phyloP scores from a whole-genome alignment of 768 basidiomycete genomes.

The Leccinum disarticulatum region DNA sequence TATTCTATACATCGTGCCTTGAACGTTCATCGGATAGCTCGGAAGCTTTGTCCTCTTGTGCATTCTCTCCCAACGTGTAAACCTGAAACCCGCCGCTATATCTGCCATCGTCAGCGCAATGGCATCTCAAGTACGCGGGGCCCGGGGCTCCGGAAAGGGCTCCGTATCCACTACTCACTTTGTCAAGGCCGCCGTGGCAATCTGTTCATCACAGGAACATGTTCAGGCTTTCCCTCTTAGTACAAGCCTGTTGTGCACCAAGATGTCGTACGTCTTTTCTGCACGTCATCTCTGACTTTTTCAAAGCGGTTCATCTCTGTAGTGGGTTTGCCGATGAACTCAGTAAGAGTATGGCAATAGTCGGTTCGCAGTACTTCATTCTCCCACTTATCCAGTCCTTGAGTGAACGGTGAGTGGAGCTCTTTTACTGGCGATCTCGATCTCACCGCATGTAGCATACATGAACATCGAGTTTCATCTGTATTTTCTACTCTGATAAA shows the following conservation, averaged over 20 bases:
- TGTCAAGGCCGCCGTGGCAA: conserved; percentile 60
- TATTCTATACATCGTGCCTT: background rate
- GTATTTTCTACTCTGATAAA: conserved; percentile 34
- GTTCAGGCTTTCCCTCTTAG: conserved; percentile 45
- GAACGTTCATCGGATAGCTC: conserved; percentile 43
- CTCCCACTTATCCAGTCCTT: conserved; percentile 49
- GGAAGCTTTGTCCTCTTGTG: conserved; percentile 74
- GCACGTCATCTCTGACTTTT: background rate
- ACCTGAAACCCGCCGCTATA: conserved; percentile 57
- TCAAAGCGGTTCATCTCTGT: background rate
- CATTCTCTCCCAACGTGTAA: conserved; percentile 64
- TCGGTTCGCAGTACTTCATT: conserved; percentile 58
- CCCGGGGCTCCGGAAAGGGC: conserved; percentile 17
- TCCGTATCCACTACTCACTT: conserved; percentile 57
- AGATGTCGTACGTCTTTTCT: conserved; percentile 46
- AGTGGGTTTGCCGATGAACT: conserved; percentile 53
- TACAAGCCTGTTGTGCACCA: conserved; percentile 41
- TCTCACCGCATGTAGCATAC: conserved; percentile 27
- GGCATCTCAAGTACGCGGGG: conserved; percentile 43
- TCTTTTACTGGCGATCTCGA: background rate
- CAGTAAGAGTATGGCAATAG: conserved; percentile 42
- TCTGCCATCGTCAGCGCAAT: conserved; percentile 58
- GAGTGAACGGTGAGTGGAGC: conserved; percentile 38
- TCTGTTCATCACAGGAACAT: conserved; percentile 63
- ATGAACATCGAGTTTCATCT: conserved; percentile 28